Evolutionary conservation across 73 alveolate species (phyloP).

Genomic region (Blepharisma japonicum): DNA sequence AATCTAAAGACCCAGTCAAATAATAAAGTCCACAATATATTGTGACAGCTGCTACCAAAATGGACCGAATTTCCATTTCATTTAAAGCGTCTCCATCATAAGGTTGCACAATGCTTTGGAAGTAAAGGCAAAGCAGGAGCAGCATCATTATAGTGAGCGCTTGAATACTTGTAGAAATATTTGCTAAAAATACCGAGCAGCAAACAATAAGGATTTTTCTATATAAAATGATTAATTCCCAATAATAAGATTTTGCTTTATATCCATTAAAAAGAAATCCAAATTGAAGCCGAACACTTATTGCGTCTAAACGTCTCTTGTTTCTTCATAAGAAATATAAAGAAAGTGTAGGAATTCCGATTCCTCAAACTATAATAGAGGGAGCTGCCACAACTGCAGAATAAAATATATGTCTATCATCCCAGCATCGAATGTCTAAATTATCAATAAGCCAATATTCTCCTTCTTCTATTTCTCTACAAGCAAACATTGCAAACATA

Average conservation of each 20-base stretch:
- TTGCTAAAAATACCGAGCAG: conserved; percentile 31
- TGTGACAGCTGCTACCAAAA: no score
- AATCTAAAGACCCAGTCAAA: no score
- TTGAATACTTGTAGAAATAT: conserved; percentile 40
- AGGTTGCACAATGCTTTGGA: no score
- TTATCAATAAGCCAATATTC: conserved; percentile 28
- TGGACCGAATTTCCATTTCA: no score
- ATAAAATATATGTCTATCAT: conserved; percentile 34
- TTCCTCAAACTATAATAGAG: conserved; percentile 37
- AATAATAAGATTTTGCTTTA: conserved; percentile 29
- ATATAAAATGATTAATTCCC: conserved; percentile 49
- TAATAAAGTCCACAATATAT: no score
- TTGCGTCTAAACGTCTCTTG: not conserved
- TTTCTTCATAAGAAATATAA: conserved; percentile 10
- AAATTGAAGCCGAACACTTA: conserved; percentile 15
- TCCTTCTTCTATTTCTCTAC: conserved; percentile 39
- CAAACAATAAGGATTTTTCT: conserved; percentile 40
- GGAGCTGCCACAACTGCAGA: conserved; percentile 47
- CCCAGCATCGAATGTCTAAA: conserved; percentile 34
- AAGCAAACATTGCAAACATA: conserved; percentile 36
- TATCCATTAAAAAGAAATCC: conserved; percentile 45
- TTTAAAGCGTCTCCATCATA: no score
- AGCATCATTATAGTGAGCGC: conserved; percentile 32
- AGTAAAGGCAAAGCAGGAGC: no score
- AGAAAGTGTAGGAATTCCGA: conserved; percentile 35